These are phyloP conservation scores for Colletotrichum nymphaeae DNA, from an alignment of 2,329 filamentous ascomycete genomes.

Conservation along the genomic window DNA sequence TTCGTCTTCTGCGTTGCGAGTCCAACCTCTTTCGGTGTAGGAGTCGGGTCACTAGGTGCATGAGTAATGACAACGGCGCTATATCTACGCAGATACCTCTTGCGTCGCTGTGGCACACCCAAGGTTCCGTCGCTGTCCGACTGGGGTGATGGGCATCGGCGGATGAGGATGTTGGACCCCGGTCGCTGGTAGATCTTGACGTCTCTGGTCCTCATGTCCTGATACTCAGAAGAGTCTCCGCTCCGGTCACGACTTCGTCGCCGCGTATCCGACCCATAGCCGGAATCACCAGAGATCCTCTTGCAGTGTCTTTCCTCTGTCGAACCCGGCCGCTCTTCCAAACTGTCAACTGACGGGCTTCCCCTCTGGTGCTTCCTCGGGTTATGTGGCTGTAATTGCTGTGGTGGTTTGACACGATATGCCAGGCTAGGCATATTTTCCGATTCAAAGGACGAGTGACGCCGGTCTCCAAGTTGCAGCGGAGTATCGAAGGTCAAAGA, in stretches of 20 bases:
- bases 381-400: neutral
- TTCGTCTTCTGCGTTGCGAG: neutral
- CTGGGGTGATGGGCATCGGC: neutral
- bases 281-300: conserved; percentile 20
- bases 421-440: neutral
- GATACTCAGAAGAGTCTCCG: neutral
- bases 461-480: neutral
- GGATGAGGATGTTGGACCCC: neutral
- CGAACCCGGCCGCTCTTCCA: neutral
- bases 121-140: neutral
- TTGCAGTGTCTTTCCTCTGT: neutral
- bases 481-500: neutral
- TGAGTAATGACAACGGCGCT: neutral
- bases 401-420: conserved; percentile 6
- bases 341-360: conserved; percentile 1
- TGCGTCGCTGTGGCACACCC: neutral
- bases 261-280: conserved; percentile 14
- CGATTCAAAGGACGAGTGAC: conserved; percentile 3
- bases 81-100: neutral
- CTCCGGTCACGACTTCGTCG: neutral
- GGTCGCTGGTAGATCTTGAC: neutral
- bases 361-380: conserved; percentile 10
- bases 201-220: too few relatives aligned
- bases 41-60: neutral
- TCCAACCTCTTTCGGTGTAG: neutral